Conservation (phyloP, 495 filamentous ascomycete species). For the Viridothelium virens region DNA sequence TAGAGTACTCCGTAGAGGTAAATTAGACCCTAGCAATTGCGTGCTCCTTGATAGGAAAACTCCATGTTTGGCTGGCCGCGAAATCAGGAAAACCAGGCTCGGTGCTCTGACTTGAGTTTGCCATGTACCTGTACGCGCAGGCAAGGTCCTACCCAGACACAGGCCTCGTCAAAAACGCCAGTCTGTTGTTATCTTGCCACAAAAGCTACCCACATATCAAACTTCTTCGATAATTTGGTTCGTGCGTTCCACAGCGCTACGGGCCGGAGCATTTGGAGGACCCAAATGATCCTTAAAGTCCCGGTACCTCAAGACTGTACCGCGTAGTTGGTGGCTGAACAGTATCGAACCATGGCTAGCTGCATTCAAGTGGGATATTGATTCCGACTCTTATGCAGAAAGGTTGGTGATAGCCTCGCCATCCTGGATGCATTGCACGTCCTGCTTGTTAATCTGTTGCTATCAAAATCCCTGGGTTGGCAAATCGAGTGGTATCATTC, state of each 20-base stretch:
- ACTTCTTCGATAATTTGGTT: neutral
- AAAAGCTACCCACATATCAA: neutral
- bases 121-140: too few relatives aligned
- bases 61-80: neutral
- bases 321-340: neutral
- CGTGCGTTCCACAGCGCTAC: neutral
- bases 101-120: too few relatives aligned
- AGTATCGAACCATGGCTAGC: neutral
- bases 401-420: neutral
- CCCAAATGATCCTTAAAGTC: neutral
- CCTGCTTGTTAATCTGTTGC: conserved; percentile 5
- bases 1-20: too few relatives aligned
- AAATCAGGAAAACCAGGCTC: too few relatives aligned
- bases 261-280: neutral
- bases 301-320: neutral
- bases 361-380: conserved; percentile 2
- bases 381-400: neutral
- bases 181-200: neutral
- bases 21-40: neutral
- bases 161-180: neutral
- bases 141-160: neutral
- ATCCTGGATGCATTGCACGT: neutral
- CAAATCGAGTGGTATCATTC: neutral
- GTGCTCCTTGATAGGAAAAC: neutral
- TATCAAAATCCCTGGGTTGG: neutral